These are phyloP conservation scores for Eucalyptus sp. DNA, from an alignment of 345 rosid species.

Conservation along the genomic window DNA sequence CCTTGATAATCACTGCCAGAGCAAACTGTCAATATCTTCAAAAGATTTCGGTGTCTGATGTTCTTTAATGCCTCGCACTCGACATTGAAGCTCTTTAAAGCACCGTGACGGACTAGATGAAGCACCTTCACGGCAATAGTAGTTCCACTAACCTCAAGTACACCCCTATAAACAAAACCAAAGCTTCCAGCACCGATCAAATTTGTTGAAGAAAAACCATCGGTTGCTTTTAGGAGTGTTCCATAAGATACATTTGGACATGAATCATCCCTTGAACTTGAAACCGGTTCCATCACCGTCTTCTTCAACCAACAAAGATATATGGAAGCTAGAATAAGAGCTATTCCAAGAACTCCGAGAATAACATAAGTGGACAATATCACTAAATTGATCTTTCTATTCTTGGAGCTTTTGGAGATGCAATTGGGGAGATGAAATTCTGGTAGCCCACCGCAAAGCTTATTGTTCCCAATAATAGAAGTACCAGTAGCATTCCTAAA, in stretches of 20 bases:
- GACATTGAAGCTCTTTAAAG: background rate
- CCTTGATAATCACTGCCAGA: background rate
- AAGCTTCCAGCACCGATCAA: background rate
- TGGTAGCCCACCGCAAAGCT: fast-evolving
- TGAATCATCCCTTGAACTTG: background rate
- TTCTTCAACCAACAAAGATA: background rate
- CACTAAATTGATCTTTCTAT: background rate
- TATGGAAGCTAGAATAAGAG: background rate
- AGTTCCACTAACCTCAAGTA: background rate
- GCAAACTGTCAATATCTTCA: background rate
- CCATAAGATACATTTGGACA: background rate
- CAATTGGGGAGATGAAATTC: background rate
- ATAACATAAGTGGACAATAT: background rate
- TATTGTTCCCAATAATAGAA: background rate
- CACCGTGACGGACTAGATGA: background rate
- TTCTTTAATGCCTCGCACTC: background rate
- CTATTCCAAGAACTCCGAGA: background rate
- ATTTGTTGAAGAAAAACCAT: background rate
- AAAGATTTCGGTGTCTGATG: background rate
- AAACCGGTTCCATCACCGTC: background rate
- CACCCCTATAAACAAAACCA: background rate
- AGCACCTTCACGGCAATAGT: background rate
- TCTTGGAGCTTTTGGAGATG: background rate
- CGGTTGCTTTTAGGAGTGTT: background rate
- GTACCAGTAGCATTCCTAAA: background rate